Evolutionary conservation across 2,329 filamentous ascomycete genomes (phyloP).

Genomic region (Cryphonectria carpinicola): DNA sequence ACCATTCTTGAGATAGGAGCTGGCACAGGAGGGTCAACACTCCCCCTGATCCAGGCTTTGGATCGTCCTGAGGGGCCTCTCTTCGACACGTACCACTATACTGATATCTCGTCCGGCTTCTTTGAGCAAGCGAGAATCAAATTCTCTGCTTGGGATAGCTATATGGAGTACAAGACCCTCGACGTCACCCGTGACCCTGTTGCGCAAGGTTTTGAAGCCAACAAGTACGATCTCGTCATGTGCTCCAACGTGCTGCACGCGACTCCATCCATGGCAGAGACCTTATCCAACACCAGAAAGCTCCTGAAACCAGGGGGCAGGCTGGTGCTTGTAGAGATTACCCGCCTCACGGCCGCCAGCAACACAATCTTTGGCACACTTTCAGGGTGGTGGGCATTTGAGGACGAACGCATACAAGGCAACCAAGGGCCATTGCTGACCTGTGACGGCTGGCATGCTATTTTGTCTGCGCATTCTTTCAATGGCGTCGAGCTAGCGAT

Average conservation of each 20-base stretch:
- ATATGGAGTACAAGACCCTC: constrained; percentile 35
- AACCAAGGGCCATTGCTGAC: constrained; percentile 23
- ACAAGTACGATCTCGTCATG: constrained; percentile 39
- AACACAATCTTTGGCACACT: constrained; percentile 18
- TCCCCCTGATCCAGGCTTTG: constrained; percentile 23
- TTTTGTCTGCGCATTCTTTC: constrained; percentile 6
- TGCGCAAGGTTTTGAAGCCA: constrained; percentile 37
- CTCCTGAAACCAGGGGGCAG: constrained; percentile 42
- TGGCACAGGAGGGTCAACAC: constrained; percentile 34
- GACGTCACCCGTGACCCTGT: constrained; percentile 37
- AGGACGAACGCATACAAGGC: constrained; percentile 8
- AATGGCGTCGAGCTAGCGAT: constrained; percentile 17
- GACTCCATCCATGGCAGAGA: constrained; percentile 31
- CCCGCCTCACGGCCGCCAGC: constrained; percentile 10
- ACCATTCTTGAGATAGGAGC: constrained; percentile 21
- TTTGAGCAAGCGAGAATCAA: constrained; percentile 40
- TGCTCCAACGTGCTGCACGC: constrained; percentile 39
- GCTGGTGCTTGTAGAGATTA: constrained; percentile 33
- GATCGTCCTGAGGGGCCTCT: constrained; percentile 18
- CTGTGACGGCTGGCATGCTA: background rate
- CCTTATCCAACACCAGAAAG: constrained; percentile 34
- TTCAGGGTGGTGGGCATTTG: constrained; percentile 17
- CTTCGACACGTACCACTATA: constrained; percentile 43
- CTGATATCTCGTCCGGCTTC: constrained; percentile 45
- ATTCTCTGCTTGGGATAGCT: constrained; percentile 34